phyloP scores from a whole-genome alignment of 2,329 filamentous ascomycete genomes.

The Neopestalotiopsis clavispora region DNA sequence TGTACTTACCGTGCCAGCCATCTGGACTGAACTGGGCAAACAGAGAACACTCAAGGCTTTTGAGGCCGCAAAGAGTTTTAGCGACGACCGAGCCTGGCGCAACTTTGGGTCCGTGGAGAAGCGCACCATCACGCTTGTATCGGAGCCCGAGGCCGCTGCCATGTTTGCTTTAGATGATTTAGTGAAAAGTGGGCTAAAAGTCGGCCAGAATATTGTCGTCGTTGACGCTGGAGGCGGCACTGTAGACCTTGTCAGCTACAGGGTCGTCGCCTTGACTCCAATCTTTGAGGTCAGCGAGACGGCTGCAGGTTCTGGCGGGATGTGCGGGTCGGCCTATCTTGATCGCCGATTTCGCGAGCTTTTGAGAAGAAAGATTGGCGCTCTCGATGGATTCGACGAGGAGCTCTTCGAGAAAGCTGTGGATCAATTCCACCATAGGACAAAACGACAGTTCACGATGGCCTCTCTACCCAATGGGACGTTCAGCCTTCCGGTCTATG shows the following conservation, averaged over 20 bases:
- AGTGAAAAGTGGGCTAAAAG: constrained; percentile 44
- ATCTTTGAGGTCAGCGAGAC: constrained; percentile 53
- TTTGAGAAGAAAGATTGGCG: constrained; percentile 47
- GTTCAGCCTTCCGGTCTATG: constrained; percentile 42
- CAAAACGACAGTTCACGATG: constrained; percentile 42
- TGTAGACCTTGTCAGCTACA: constrained; percentile 39
- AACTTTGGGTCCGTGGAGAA: neutral
- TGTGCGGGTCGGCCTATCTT: constrained; percentile 55
- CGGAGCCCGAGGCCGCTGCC: constrained; percentile 59
- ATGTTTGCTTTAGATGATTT: constrained; percentile 52
- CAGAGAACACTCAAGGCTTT: neutral
- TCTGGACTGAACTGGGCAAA: constrained; percentile 7
- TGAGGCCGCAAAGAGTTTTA: neutral
- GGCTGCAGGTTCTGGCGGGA: constrained; percentile 51
- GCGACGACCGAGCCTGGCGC: neutral
- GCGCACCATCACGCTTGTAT: constrained; percentile 39
- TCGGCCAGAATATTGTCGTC: constrained; percentile 54
- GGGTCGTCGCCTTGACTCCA: constrained; percentile 48
- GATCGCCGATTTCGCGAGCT: constrained; percentile 53
- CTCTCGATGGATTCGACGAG: constrained; percentile 46
- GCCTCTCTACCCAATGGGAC: constrained; percentile 36
- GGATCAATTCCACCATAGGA: constrained; percentile 48
- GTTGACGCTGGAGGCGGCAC: constrained; percentile 58
- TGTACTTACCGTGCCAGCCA: neutral
- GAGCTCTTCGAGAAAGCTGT: constrained; percentile 45